A percentile compares a stretch with the other conserved stretches of the same genome.
These are phyloP conservation scores for Porphyrellus cyaneotinctus DNA, from an alignment of 768 basidiomycete species.

Conservation along the genomic window DNA sequence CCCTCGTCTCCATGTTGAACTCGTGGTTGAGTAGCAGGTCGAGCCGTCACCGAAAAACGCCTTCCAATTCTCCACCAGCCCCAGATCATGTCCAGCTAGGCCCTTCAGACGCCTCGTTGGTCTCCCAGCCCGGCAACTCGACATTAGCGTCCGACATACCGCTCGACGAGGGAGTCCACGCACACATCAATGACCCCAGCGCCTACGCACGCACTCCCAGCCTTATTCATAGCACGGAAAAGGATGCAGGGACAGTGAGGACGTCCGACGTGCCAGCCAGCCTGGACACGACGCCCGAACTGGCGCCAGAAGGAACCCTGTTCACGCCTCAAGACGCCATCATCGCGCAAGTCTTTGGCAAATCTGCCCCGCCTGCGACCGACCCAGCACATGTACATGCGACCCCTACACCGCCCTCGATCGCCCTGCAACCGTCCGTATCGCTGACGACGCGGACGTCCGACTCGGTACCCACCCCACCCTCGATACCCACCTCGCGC, in stretches of 20 bases:
- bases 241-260: slow-evolving; percentile 5
- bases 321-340: slow-evolving; percentile 62
- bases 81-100: neutral
- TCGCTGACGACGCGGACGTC: slow-evolving; percentile 10
- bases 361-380: slow-evolving; percentile 1
- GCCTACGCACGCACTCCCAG: slow-evolving; percentile 17
- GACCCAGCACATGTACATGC: neutral
- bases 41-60: slow-evolving; percentile 18
- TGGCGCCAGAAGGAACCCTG: neutral
- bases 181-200: slow-evolving; percentile 26
- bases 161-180: slow-evolving; percentile 22
- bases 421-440: slow-evolving; percentile 8
- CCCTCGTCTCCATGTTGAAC: slow-evolving; percentile 17
- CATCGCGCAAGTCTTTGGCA: slow-evolving; percentile 41
- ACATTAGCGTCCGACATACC: slow-evolving; percentile 19
- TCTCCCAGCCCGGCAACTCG: slow-evolving; percentile 15
- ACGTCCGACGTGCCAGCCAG: slow-evolving; percentile 10
- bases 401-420: slow-evolving; percentile 1
- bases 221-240: slow-evolving; percentile 14
- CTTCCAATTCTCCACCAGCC: neutral
- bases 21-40: slow-evolving; percentile 32
- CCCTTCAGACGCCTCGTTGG: slow-evolving; percentile 12
- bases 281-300: neutral
- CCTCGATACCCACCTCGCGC: slow-evolving; percentile 5
- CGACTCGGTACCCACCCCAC: slow-evolving; percentile 9